Conservation (phyloP, 495 filamentous ascomycete genomes). For the Aspergillus hancockii region DNA sequence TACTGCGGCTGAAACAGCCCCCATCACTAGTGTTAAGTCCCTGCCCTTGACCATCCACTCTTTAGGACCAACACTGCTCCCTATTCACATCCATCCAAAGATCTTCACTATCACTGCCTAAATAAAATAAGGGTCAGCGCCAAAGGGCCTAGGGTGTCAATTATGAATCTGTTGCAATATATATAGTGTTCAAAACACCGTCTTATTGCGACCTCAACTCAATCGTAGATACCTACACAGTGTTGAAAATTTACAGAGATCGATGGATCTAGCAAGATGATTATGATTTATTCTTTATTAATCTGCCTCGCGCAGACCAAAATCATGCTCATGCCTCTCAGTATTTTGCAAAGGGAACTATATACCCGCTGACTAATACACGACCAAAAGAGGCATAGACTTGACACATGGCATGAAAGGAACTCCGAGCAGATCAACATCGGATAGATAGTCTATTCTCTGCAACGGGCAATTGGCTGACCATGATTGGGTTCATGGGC, state of each 20-base stretch:
- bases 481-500: neutral
- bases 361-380: conserved; percentile 5
- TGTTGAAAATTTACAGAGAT: too few species aligned
- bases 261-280: too few species aligned
- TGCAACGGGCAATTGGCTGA: neutral
- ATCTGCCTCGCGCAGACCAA: too few species aligned
- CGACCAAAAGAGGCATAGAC: conserved; percentile 2
- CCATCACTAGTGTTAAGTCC: neutral
- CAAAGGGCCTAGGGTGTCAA: too few species aligned
- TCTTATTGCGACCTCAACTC: too few species aligned
- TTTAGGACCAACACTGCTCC: neutral
- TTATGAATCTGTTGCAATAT: too few species aligned
- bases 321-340: too few species aligned
- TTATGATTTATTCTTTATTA: too few species aligned
- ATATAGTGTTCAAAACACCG: too few species aligned
- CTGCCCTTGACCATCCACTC: neutral
- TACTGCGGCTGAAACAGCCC: neutral
- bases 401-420: conserved; percentile 6
- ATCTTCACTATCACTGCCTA: neutral
- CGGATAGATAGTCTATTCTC: neutral
- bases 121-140: neutral
- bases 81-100: neutral
- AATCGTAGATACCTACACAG: too few species aligned
- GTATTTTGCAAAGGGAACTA: neutral
- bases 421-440: conserved; percentile 4